Conservation (phyloP, 345 rosid genomes). For the Erucastrum elatum region DNA sequence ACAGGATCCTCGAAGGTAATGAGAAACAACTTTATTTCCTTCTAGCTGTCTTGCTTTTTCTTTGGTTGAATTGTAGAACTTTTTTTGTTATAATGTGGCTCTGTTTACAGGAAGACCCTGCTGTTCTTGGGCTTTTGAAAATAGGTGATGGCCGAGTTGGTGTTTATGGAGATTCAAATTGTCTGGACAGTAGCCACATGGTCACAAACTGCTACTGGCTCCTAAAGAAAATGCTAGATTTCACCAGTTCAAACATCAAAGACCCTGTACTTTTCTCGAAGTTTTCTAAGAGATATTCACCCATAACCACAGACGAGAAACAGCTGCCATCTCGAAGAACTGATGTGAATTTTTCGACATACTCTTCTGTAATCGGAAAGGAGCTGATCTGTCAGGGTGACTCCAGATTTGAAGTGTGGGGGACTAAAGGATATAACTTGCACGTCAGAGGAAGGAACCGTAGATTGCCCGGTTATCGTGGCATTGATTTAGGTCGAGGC, state of each 20-base stretch:
- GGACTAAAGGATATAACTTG: constrained; percentile 78
- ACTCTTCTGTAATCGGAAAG: constrained; percentile 78
- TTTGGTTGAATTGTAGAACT: not conserved
- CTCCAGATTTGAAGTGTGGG: constrained; percentile 96
- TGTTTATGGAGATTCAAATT: constrained; percentile 95
- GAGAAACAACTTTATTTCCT: not conserved
- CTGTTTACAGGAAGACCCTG: constrained; percentile 68
- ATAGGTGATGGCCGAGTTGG: constrained; percentile 79
- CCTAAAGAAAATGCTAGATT: constrained; percentile 78
- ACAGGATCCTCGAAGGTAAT: constrained; percentile 64
- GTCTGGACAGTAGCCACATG: constrained; percentile 98
- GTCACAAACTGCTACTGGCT: constrained; percentile 98
- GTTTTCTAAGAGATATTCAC: constrained; percentile 52
- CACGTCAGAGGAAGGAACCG: constrained; percentile 72
- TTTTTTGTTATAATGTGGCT: constrained; percentile 5
- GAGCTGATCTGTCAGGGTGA: constrained; percentile 74
- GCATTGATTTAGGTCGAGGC: constrained; percentile 59
- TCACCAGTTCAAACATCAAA: constrained; percentile 62
- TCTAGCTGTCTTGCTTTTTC: not conserved
- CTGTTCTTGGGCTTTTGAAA: constrained; percentile 83
- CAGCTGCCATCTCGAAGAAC: constrained; percentile 85
- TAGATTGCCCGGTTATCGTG: constrained; percentile 68
- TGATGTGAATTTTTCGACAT: constrained; percentile 79
- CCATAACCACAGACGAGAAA: constrained; percentile 59
- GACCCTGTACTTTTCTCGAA: constrained; percentile 76